Evolutionary conservation across 352 stramenopile genomes (phyloP).

Genomic region (Pythium brachiatum): DNA sequence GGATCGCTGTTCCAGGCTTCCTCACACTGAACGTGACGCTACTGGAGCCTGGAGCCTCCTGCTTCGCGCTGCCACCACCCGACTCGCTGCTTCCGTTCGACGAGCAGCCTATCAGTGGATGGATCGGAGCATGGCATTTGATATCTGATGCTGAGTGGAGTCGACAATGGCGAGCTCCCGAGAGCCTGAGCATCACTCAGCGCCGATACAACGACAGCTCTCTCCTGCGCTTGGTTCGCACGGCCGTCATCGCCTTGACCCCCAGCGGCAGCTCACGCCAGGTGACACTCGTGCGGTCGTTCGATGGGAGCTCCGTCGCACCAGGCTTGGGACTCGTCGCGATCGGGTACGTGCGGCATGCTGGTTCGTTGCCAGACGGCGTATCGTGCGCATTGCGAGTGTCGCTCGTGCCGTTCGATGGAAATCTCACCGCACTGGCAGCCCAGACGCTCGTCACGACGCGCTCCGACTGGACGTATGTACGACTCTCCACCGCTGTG

Average conservation of each 20-base stretch:
- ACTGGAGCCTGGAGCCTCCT: constrained; percentile 35
- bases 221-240: constrained; percentile 37
- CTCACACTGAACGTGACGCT: constrained; percentile 28
- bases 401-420: not conserved
- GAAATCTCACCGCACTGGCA: not conserved
- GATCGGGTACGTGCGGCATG: constrained; percentile 42
- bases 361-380: not conserved
- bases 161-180: constrained; percentile 26
- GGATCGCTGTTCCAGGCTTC: constrained; percentile 15
- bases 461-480: constrained; percentile 11
- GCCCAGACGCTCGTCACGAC: not conserved
- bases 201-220: constrained; percentile 29
- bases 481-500: constrained; percentile 20
- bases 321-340: constrained; percentile 37
- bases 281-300: constrained; percentile 28
- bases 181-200: not conserved
- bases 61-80: constrained; percentile 15
- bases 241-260: constrained; percentile 34
- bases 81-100: constrained; percentile 20
- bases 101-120: constrained; percentile 39
- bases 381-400: constrained; percentile 7
- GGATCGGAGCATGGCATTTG: constrained; percentile 46
- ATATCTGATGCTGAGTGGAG: constrained; percentile 32
- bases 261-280: constrained; percentile 15
- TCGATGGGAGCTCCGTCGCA: constrained; percentile 37